Evolutionary conservation across 2,329 filamentous ascomycete species (phyloP).

Genomic region (Plectosphaerella cucumerina): DNA sequence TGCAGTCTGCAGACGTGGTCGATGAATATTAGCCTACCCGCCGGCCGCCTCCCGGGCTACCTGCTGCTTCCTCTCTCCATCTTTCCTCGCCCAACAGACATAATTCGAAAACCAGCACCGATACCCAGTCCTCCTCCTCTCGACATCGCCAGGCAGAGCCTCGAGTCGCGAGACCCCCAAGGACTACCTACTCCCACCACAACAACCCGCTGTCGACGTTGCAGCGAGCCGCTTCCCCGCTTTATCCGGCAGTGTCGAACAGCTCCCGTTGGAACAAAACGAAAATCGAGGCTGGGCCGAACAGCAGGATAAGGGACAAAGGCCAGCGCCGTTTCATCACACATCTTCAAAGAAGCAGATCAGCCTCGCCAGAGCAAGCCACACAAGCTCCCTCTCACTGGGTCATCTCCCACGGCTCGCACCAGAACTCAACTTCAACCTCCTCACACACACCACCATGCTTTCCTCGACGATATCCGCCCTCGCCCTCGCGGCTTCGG

Average conservation of each 20-base stretch:
- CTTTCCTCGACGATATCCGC: slow-evolving; percentile 38
- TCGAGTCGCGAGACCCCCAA: background rate
- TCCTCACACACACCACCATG: slow-evolving; percentile 31
- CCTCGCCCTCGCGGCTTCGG: slow-evolving; percentile 42
- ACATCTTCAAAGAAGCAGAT: background rate
- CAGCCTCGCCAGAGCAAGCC: background rate
- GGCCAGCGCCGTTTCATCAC: background rate
- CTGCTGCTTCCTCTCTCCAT: background rate
- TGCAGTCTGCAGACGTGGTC: background rate
- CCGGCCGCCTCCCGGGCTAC: background rate
- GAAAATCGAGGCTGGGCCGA: background rate
- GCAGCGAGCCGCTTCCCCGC: background rate
- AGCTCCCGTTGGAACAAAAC: no score
- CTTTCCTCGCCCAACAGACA: background rate
- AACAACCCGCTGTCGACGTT: background rate
- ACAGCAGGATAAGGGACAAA: background rate
- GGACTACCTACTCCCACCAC: no score
- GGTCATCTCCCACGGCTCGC: background rate
- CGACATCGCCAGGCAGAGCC: background rate
- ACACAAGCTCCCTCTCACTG: background rate
- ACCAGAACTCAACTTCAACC: background rate
- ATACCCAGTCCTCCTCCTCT: background rate
- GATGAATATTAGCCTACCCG: slow-evolving; percentile 9
- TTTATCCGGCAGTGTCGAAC: background rate
- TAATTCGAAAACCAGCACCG: background rate